Conservation (phyloP, 345 rosid species). For the Hypericum androsaemum region DNA sequence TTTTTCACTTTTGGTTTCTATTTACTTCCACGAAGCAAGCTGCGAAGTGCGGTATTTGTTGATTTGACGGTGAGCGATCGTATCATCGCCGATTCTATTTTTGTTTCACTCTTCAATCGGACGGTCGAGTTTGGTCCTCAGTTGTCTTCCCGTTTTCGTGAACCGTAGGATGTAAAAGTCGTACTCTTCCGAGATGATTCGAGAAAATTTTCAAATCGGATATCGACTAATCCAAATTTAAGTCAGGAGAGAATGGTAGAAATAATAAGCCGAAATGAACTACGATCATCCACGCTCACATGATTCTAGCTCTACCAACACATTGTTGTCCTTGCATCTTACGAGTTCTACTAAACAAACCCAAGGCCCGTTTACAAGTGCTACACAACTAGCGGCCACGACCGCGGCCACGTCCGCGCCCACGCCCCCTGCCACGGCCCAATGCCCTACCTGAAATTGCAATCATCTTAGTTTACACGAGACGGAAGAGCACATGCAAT, state of each 20-base stretch:
- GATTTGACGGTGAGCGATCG: no score
- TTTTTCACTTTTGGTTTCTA: not conserved
- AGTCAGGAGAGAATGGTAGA: not conserved
- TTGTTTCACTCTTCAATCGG: no score
- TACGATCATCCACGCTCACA: constrained; percentile 11
- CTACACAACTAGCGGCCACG: constrained; percentile 56
- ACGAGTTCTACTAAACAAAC: constrained; percentile 19
- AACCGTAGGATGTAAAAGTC: no score
- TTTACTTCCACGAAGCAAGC: not conserved
- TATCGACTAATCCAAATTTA: no score
- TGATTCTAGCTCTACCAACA: constrained; percentile 9
- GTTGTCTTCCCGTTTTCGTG: no score
- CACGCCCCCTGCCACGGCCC: constrained; percentile 88
- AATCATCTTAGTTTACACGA: not conserved
- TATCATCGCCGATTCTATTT: no score
- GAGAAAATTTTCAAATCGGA: no score
- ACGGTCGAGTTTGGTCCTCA: no score
- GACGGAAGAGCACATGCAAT: not conserved
- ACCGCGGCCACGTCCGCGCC: constrained; percentile 30
- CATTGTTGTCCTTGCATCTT: constrained; percentile 23
- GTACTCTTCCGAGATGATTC: no score
- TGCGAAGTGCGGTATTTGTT: not conserved
- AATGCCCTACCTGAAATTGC: constrained; percentile 56
- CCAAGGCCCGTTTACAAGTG: constrained; percentile 15
- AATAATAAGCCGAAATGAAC: constrained; percentile 4